Percentiles rank a stretch among this genome's conserved stretches.
phyloP scores from a whole-genome alignment of 805 yeast genomes.

The Starmerella apis region DNA sequence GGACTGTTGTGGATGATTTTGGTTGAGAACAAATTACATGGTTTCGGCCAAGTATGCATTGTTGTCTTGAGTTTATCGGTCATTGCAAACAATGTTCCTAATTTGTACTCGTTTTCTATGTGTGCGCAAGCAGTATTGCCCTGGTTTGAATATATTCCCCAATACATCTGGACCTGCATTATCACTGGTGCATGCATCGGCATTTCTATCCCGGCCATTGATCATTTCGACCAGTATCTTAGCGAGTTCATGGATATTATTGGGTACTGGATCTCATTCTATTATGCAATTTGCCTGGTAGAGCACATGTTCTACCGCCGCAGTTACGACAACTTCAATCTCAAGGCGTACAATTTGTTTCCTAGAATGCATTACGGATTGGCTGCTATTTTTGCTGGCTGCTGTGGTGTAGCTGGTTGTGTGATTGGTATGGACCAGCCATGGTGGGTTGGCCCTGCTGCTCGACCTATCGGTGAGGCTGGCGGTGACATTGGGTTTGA shows the following conservation, averaged over 20 bases:
- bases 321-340: conserved; percentile 51
- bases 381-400: conserved; percentile 73
- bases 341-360: conserved; percentile 50
- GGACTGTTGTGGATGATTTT: conserved; percentile 73
- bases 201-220: conserved; percentile 80
- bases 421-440: conserved; percentile 79
- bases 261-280: conserved; percentile 83
- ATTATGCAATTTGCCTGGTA: conserved; percentile 59
- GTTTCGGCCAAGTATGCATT: conserved; percentile 82
- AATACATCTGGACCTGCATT: conserved; percentile 67
- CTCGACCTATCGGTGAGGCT: conserved; percentile 43
- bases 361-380: conserved; percentile 57
- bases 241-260: conserved; percentile 81
- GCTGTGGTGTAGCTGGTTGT: conserved; percentile 76
- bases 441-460: conserved; percentile 75
- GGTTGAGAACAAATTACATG: conserved; percentile 70
- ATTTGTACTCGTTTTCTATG: conserved; percentile 82
- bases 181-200: conserved; percentile 74
- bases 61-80: conserved; percentile 78
- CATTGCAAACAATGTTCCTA: conserved; percentile 84
- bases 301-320: conserved; percentile 75
- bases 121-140: conserved; percentile 80
- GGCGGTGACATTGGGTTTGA: conserved; percentile 90
- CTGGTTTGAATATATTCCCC: conserved; percentile 61
- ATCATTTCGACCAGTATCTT: conserved; percentile 62